Base-by-base conservation (phyloP, 495 filamentous ascomycete species). In the Lophiostoma macrostomum region DNA sequence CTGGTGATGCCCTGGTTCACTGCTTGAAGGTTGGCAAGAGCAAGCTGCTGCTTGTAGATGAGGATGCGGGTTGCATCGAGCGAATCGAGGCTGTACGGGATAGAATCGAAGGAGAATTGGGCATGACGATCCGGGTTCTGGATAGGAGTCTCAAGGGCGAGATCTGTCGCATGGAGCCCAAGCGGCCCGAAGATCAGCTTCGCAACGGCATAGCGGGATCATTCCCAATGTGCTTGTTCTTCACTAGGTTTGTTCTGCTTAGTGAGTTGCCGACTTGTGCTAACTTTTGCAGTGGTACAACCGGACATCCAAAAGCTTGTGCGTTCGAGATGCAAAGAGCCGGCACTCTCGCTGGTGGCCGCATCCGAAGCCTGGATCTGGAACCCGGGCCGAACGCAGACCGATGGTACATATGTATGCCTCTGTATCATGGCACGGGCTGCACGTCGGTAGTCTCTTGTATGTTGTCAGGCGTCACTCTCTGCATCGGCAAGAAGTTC, bases 341-440 rank as follows among this genome's bases (percentile, higher is more conserved):
- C 60, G 27, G 64, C 40, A 54, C 46, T 0, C 50, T 60, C 4
- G 50, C 68, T 5, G 58, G 25, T 23, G 29, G 71, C 7, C 72
- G 73, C 3, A 47, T 62, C 2, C 47, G 42, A 1, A 5, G 35
- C 4, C 53, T 73, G 50, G 58, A 43, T 20, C 44, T 75, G 34
- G 50, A 45, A 5, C 49, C 56, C 0, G 73, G 74, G 2, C 74
- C 72, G 8, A 69, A 68, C 18, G 75, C 72, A 8, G 82, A 86
- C 60, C 71, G 84, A 18, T 87, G 81, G 80, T 87, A 89, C 68
- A 74, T 79, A 59, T 87, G 85, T 64, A 90, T 91, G 86, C 87
- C 87, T 2, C 67, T 89, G 13, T 91, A 90, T 65, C 87, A 91
- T 64, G 86, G 86, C 8, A 91, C 87, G 0, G 85, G 84, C 0